Base-by-base conservation (phyloP, 371 early-diverging fungal species). In the Mortierella sp. region DNA sequence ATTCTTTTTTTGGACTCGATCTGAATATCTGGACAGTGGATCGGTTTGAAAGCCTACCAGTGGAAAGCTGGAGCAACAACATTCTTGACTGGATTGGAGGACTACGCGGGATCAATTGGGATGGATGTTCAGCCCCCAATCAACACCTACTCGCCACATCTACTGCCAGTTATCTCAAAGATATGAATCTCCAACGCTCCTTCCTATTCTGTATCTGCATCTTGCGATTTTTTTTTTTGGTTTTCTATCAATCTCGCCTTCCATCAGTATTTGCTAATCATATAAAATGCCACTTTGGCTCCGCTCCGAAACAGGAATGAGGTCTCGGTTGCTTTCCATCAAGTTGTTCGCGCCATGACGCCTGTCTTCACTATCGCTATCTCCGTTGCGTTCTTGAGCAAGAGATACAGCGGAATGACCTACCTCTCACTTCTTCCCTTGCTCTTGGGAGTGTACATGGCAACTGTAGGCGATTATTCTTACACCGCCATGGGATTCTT, bases 261-360 rank as follows among this genome's bases (percentile, higher is more conserved):
- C 28, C 43, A 13, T 41, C 19, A 48, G 48, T 48, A 48, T 19
- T 48, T 48, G 48, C 48, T 48, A 48, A 48, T 48, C 48, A 19
- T 48, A 19, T 48, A 48, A 6, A 6, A 48, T 28, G 28, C 48
- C 48, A 48, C 19, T 48, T 48, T 48, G 48, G 48, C 48, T 48
- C 48, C 48, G 48, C 48, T 48, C 48, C 16, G 48, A 48, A 48
- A 48, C 48, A 48, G 89, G 50, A 84, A 87, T 53, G 79, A 87
- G 60, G 89, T 89, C 16, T 85, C 87, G 4, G 89, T 89, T 9
- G 85, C 89, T 13, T 94, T 96, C 72, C 96, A 97, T 76, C 96
- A 97, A 87, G 92, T 95, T 36, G 93, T 97, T 4, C 88, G 97
- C 33, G 93, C 94, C 68, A 96, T 94, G 86, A 93, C 92, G 11